phyloP scores from a whole-genome alignment of 1,139 yeast species.

The Sugiyamaella pinicola region DNA sequence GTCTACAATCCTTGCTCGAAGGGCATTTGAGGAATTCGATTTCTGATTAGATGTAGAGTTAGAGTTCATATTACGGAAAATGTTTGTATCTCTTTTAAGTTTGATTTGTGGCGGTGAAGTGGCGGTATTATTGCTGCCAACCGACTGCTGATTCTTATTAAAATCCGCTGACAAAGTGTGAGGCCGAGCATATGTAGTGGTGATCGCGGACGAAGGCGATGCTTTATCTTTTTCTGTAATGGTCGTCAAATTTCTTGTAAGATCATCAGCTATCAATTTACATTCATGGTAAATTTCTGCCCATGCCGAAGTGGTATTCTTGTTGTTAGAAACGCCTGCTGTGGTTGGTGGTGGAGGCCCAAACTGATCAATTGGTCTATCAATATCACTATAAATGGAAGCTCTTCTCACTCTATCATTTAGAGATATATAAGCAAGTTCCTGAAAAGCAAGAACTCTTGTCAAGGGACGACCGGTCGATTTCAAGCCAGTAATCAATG shows the following conservation, averaged over 20 bases:
- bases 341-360: slow-evolving; percentile 16
- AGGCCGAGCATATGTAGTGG: not conserved
- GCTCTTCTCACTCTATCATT: slow-evolving; percentile 39
- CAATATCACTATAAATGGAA: slow-evolving; percentile 42
- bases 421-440: slow-evolving; percentile 40
- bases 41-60: slow-evolving; percentile 6
- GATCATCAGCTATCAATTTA: slow-evolving; percentile 10
- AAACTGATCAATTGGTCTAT: slow-evolving; percentile 25
- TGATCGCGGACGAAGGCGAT: not conserved
- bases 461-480: slow-evolving; percentile 55
- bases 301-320: slow-evolving; percentile 34
- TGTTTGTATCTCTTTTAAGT: slow-evolving; percentile 24
- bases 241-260: not conserved
- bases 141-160: not conserved
- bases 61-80: slow-evolving; percentile 20
- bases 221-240: not conserved
- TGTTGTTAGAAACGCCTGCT: not conserved
- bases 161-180: not conserved
- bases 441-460: slow-evolving; percentile 45
- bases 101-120: slow-evolving; percentile 24
- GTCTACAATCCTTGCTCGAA: slow-evolving; percentile 16
- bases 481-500: slow-evolving; percentile 72
- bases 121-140: no score
- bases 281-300: slow-evolving; percentile 33
- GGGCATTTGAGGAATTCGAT: slow-evolving; percentile 16